phyloP scores from a whole-genome alignment of 345 rosid species.

The Durio zibethinus region DNA sequence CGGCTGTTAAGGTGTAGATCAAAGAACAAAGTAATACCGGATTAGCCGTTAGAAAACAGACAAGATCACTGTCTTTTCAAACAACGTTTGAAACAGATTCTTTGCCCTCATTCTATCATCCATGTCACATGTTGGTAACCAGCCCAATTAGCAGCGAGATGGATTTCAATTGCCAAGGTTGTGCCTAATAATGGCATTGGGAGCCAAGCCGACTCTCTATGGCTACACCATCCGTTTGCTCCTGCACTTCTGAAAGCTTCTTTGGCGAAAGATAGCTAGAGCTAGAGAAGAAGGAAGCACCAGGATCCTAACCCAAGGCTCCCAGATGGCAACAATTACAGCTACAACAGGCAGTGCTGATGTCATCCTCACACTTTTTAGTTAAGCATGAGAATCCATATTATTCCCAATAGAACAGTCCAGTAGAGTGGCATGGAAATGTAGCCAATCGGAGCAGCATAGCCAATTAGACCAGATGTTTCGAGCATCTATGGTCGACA shows the following conservation, averaged over 20 bases:
- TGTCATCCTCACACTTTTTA: slow-evolving; percentile 68
- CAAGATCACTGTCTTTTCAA: neutral
- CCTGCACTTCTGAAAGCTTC: slow-evolving; percentile 32
- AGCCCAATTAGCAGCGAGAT: slow-evolving; percentile 75
- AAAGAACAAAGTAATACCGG: neutral
- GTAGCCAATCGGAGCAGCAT: slow-evolving; percentile 63
- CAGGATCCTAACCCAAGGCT: slow-evolving; percentile 76
- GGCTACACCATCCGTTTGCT: slow-evolving; percentile 36
- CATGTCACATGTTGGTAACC: slow-evolving; percentile 85
- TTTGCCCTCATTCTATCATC: slow-evolving; percentile 55
- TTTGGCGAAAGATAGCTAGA: slow-evolving; percentile 58
- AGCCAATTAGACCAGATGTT: slow-evolving; percentile 62
- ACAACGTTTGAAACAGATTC: neutral
- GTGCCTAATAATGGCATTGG: slow-evolving; percentile 64
- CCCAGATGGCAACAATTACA: slow-evolving; percentile 68
- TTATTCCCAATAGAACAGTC: slow-evolving; percentile 59
- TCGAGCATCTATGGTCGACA: slow-evolving; percentile 60
- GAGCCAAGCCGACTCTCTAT: slow-evolving; percentile 25
- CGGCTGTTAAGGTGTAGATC: neutral
- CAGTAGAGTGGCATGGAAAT: slow-evolving; percentile 77
- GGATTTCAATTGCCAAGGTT: slow-evolving; percentile 71
- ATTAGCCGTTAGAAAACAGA: neutral
- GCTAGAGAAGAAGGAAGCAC: slow-evolving; percentile 48
- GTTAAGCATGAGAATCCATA: slow-evolving; percentile 54
- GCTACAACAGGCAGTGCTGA: slow-evolving; percentile 75